Base-by-base conservation (phyloP, 345 rosid genomes). In the Eutrema heterophyllum region DNA sequence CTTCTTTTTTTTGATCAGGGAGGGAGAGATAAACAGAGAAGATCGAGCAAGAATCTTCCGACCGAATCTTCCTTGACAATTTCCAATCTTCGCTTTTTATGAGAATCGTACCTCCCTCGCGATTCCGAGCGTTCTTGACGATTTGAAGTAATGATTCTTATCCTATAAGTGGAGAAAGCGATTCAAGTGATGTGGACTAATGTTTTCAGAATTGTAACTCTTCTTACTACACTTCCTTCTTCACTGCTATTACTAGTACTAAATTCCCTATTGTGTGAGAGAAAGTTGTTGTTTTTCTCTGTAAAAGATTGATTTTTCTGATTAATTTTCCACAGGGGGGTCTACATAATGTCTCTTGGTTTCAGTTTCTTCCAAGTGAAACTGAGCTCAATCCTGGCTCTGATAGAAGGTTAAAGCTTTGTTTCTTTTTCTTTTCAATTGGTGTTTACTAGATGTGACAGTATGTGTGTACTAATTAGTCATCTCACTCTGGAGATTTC, bases 341-440 rank as follows among this genome's bases (percentile, higher is more conserved):
- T 83, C 85, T 92, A 64, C 90, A 88, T 64, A 89, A 86, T 21
- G 75, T 92, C 39, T 90, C 99, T 14, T 95, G 99, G 99, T 95
- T 95, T 83, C 99, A 95, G 85, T 90, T 89, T 79, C 92, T 88
- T 67, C 99, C 97, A 4, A 80, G 80, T 67, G 99, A 95, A 77
- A 75, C 96, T 67, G 97, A 90, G 79, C 76, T 95, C 59, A 89
- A 78, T 57, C 80, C 87, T 73, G 68, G 87, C 11, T 78, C 85
- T 7, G 97, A 90, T 70, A 83, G 81, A 84, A 90, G 99, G 99
- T 92, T 67, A 54, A 81, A 36, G 67, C 46, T 43, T 53, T 35
- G 50, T 11, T 57, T 45, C 48, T 39, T 29, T 40, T 14, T 38
- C 4, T 27, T 35, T 8, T 35, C 6, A 13, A 4, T 39, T 30